Evolutionary conservation across 495 filamentous ascomycete species (phyloP), one percentile per base, ranked within the genome.

Genomic region (Aspergillus bridgeri): DNA sequence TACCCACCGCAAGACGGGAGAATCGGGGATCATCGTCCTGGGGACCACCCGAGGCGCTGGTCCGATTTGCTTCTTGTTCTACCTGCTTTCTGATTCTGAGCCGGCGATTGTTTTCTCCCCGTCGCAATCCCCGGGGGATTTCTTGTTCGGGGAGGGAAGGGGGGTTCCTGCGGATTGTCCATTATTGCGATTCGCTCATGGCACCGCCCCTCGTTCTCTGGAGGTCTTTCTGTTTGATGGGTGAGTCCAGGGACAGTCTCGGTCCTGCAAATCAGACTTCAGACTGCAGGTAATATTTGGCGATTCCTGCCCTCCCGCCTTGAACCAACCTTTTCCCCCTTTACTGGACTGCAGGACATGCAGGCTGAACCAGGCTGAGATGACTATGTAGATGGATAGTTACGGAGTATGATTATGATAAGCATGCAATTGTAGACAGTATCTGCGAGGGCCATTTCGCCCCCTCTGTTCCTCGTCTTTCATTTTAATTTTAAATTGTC

Each of bases 41-140:
- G 38, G 22, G 29, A 54, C 45, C 45, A 46, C 45, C 45, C 54
- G 49, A 42, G 25, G 45, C 18, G 54, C 54, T 38, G 53, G 53
- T 56, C 43, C 53, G 24, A 48, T 47, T 29, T 38, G 33, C 11
- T 38, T 38, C 33, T 38, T 11, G 7, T 38, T 38, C 33, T 38
- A 3, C 13, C 3, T 15, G 3, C 9, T 38, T 38, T 38, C 33
- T 15, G 33, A 38, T n/a, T n/a, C n/a, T n/a, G n/a, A n/a, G n/a
- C n/a, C n/a, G n/a, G n/a, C n/a, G n/a, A n/a, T n/a, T n/a, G n/a
- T n/a, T n/a, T n/a, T n/a, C n/a, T n/a, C n/a, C n/a, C n/a, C n/a
- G n/a, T n/a, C n/a, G n/a, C n/a, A n/a, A n/a, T n/a, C n/a, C n/a
- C n/a, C n/a, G n/a, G n/a, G n/a, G n/a, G n/a, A n/a, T n/a, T n/a